These are phyloP conservation scores for Hypoxylon perforatum DNA, from an alignment of 495 filamentous ascomycete species.

Conservation along the genomic window DNA sequence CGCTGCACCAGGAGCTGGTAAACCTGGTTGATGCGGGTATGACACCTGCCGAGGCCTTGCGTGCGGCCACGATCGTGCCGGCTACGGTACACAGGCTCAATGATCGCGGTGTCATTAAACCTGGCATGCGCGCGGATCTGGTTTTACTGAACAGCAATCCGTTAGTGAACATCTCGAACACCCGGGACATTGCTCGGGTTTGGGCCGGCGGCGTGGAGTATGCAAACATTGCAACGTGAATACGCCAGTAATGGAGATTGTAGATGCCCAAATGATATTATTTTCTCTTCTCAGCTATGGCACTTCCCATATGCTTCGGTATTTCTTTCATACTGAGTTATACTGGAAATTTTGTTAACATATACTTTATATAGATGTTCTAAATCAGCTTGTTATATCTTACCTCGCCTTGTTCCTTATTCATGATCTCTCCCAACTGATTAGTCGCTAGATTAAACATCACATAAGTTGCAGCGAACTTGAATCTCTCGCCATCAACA, in stretches of 20 bases:
- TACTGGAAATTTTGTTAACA: too few species aligned
- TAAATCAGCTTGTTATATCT: too few species aligned
- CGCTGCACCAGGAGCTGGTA: conserved; percentile 44
- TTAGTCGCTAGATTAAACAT: too few species aligned
- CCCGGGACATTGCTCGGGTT: conserved; percentile 45
- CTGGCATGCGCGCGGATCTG: conserved; percentile 54
- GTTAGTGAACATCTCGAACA: conserved; percentile 50
- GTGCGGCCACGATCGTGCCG: conserved; percentile 37
- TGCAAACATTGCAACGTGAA: conserved; percentile 19
- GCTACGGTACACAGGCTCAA: conserved; percentile 23
- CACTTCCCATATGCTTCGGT: too few species aligned
- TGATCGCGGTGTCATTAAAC: conserved; percentile 51
- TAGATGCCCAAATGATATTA: background rate
- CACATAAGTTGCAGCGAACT: too few species aligned
- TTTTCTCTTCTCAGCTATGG: too few species aligned
- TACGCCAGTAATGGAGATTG: background rate
- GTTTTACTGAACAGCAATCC: conserved; percentile 54
- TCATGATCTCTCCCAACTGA: too few species aligned
- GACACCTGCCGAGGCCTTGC: conserved; percentile 43
- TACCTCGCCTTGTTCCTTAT: too few species aligned
- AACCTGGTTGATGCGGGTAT: conserved; percentile 37
- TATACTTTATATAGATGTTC: too few species aligned
- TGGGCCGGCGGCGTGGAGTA: conserved; percentile 54
- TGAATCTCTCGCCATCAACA: too few species aligned
- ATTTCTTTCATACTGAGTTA: too few species aligned